These are phyloP conservation scores for Torulaspora gathmanii DNA, from an alignment of 805 yeast species.

Conservation along the genomic window DNA sequence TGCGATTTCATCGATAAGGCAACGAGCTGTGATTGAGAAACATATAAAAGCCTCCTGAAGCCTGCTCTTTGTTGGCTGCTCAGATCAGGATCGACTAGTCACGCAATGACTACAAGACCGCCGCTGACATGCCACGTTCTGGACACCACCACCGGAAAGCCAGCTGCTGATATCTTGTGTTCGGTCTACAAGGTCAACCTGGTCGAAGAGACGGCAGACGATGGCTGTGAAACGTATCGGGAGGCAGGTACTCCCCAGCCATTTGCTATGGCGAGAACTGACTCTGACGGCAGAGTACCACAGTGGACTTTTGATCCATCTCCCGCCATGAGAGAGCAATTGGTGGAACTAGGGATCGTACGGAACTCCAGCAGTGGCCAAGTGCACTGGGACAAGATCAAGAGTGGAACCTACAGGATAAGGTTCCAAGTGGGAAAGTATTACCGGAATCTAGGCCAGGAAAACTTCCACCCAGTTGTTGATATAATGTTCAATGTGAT, in stretches of 20 bases:
- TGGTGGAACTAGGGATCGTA: conserved; percentile 34
- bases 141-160: conserved; percentile 78
- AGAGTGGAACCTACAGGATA: conserved; percentile 68
- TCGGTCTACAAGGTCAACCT: conserved; percentile 42
- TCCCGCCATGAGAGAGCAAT: conserved; percentile 11
- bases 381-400: conserved; percentile 43
- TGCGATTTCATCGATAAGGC: conserved; percentile 2
- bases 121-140: conserved; percentile 88
- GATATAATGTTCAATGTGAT: conserved; percentile 70
- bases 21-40: neutral
- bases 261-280: conserved; percentile 67
- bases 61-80: neutral
- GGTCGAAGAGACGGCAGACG: conserved; percentile 11
- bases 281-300: conserved; percentile 74
- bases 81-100: neutral
- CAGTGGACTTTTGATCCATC: conserved; percentile 55
- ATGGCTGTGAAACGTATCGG: conserved; percentile 23
- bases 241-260: conserved; percentile 37
- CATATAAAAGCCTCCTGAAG: neutral
- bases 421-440: conserved; percentile 72
- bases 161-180: conserved; percentile 74
- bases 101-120: conserved; percentile 15
- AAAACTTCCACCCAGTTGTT: conserved; percentile 81
- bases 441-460: conserved; percentile 38
- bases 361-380: conserved; percentile 11